These are phyloP conservation scores for Monilinia laxa DNA, from an alignment of 2,329 filamentous ascomycete species.

Conservation along the genomic window DNA sequence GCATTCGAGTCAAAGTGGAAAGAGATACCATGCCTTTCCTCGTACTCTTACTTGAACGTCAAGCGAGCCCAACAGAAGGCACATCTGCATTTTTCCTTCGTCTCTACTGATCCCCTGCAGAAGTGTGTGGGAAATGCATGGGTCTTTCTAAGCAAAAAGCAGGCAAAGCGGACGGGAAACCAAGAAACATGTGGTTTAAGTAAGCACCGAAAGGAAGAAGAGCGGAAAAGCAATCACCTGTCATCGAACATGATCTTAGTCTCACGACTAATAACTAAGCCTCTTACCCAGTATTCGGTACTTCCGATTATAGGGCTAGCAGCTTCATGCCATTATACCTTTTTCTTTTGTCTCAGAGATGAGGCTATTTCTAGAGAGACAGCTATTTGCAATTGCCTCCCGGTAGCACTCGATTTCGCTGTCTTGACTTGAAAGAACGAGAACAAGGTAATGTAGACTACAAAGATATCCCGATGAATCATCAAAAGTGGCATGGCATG, in stretches of 20 bases:
- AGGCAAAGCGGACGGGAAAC: not conserved
- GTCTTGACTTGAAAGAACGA: not conserved
- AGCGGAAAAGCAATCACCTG: not conserved
- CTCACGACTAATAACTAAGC: constrained; percentile 7
- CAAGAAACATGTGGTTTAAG: not conserved
- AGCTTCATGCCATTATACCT: not conserved
- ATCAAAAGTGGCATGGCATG: constrained; percentile 14
- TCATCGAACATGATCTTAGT: not conserved
- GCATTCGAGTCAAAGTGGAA: not conserved
- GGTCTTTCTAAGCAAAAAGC: not conserved
- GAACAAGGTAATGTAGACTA: not conserved
- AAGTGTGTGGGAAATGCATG: not conserved
- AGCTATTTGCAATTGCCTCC: not conserved
- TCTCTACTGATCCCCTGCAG: not conserved
- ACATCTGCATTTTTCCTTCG: constrained; percentile 6
- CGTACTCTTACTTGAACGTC: not conserved
- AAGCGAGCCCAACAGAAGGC: constrained; percentile 8
- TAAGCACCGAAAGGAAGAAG: not conserved
- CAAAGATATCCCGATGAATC: constrained; percentile 10
- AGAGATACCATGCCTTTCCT: not conserved
- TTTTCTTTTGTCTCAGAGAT: constrained; percentile 3
- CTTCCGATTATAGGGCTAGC: constrained; percentile 4
- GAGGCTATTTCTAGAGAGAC: constrained; percentile 6
- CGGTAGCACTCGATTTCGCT: constrained; percentile 1
- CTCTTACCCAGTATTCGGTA: not conserved